Evolutionary conservation across 1,139 yeast species (phyloP).

Genomic region (Zygosaccharomyces sapae): DNA sequence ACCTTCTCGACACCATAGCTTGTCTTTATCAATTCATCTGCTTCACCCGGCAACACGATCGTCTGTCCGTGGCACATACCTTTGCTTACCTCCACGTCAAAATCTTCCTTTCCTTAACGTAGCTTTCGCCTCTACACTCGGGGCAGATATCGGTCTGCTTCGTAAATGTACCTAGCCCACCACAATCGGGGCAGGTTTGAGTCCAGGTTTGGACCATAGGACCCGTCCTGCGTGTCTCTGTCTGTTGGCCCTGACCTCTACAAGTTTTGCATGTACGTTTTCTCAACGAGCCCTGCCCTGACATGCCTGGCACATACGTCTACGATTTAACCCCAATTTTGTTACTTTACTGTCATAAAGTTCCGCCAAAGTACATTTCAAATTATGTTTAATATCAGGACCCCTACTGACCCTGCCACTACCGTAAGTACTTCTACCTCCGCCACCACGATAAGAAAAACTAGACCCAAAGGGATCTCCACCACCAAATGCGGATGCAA

Average conservation of each 20-base stretch:
- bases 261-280: slow-evolving; percentile 39
- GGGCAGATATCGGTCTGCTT: slow-evolving; percentile 39
- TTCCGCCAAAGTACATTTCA: slow-evolving; percentile 45
- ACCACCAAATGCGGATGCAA: slow-evolving; percentile 1
- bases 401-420: slow-evolving; percentile 35
- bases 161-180: slow-evolving; percentile 40
- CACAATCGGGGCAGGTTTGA: slow-evolving; percentile 39
- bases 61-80: slow-evolving; percentile 52
- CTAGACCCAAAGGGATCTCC: background rate
- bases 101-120: slow-evolving; percentile 46
- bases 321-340: slow-evolving; percentile 45
- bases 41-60: slow-evolving; percentile 52
- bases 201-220: slow-evolving; percentile 32
- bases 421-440: background rate
- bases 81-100: slow-evolving; percentile 49
- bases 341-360: slow-evolving; percentile 47
- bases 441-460: background rate
- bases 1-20: slow-evolving; percentile 31
- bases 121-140: slow-evolving; percentile 42
- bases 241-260: slow-evolving; percentile 34
- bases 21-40: slow-evolving; percentile 55
- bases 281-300: slow-evolving; percentile 44
- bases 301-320: slow-evolving; percentile 43
- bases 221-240: slow-evolving; percentile 26
- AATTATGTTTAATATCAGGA: slow-evolving; percentile 45